A percentile compares a stretch with the other conserved stretches of the same genome.
phyloP scores from a whole-genome alignment of 1,284 basidiomycete genomes.

The Lentinula novae-zelandiae region DNA sequence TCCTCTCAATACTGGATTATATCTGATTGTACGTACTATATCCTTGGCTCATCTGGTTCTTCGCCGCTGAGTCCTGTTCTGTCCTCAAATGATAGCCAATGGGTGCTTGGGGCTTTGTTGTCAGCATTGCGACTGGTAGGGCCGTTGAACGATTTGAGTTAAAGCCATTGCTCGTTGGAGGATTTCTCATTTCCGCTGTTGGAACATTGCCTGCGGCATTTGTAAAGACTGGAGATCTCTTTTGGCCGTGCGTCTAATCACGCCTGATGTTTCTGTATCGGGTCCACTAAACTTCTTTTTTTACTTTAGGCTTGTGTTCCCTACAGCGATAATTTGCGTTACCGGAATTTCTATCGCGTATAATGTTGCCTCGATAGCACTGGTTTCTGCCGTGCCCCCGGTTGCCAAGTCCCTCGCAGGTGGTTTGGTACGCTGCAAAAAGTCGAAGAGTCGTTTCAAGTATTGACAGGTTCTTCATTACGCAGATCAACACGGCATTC shows the following conservation, averaged over 20 bases:
- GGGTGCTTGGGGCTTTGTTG: slow-evolving; percentile 10
- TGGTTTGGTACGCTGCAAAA: slow-evolving; percentile 5
- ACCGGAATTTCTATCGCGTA: slow-evolving; percentile 10
- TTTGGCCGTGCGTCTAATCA: slow-evolving; percentile 8
- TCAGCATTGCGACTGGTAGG: slow-evolving; percentile 1
- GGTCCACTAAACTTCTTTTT: not conserved
- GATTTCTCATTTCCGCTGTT: slow-evolving; percentile 7
- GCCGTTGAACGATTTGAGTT: slow-evolving; percentile 11
- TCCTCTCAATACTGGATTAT: slow-evolving; percentile 12
- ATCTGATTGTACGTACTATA: slow-evolving; percentile 9
- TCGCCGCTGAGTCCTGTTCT: not conserved
- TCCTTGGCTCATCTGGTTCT: not conserved
- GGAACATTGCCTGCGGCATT: slow-evolving; percentile 13
- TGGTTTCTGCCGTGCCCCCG: slow-evolving; percentile 13
- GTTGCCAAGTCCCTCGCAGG: slow-evolving; percentile 13
- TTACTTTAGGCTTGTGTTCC: slow-evolving; percentile 4
- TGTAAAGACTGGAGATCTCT: slow-evolving; percentile 11
- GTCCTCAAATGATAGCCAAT: slow-evolving; percentile 3
- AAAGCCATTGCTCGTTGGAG: slow-evolving; percentile 6
- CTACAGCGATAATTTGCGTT: slow-evolving; percentile 10
- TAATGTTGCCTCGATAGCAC: slow-evolving; percentile 13
- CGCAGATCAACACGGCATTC: slow-evolving; percentile 14
- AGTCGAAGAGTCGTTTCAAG: not conserved
- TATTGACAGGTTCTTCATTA: not conserved
- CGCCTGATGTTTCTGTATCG: not conserved